phyloP scores from a whole-genome alignment of 2,329 filamentous ascomycete species.

The Fusarium redolens region DNA sequence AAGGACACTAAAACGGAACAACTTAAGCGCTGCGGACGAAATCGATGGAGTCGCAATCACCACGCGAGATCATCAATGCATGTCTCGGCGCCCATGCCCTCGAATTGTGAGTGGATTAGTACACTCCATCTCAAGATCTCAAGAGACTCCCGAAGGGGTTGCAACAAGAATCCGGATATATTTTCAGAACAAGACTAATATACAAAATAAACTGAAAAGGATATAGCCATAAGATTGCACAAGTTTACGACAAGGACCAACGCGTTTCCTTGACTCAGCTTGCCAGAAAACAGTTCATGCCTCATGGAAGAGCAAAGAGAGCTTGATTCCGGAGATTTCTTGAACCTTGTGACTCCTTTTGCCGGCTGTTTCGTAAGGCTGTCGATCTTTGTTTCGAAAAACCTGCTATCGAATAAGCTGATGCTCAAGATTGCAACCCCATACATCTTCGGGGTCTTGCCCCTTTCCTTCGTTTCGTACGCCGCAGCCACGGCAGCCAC shows the following conservation, averaged over 20 bases:
- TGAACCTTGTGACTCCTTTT: background rate
- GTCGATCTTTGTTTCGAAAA: conserved; percentile 10
- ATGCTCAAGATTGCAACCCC: conserved; percentile 14
- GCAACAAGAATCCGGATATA: background rate
- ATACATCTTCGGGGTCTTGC: conserved; percentile 9
- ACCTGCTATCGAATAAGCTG: conserved; percentile 20
- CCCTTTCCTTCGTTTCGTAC: conserved; percentile 2
- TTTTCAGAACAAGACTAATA: background rate
- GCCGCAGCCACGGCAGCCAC: background rate
- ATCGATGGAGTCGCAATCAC: conserved; percentile 11
- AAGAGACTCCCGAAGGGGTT: conserved; percentile 1
- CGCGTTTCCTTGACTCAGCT: background rate
- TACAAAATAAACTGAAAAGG: background rate
- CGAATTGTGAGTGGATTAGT: background rate
- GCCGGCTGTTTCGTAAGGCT: background rate
- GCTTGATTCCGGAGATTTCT: background rate
- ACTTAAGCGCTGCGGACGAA: background rate
- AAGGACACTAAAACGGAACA: background rate
- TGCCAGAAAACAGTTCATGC: background rate
- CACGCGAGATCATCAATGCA: conserved; percentile 33
- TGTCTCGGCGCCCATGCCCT: conserved; percentile 32
- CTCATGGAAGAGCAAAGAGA: background rate
- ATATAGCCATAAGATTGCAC: background rate
- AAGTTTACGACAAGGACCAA: background rate
- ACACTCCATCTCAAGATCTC: conserved; percentile 31